Evolutionary conservation across 2,329 filamentous ascomycete genomes (phyloP).

Genomic region (Fusarium humuli): DNA sequence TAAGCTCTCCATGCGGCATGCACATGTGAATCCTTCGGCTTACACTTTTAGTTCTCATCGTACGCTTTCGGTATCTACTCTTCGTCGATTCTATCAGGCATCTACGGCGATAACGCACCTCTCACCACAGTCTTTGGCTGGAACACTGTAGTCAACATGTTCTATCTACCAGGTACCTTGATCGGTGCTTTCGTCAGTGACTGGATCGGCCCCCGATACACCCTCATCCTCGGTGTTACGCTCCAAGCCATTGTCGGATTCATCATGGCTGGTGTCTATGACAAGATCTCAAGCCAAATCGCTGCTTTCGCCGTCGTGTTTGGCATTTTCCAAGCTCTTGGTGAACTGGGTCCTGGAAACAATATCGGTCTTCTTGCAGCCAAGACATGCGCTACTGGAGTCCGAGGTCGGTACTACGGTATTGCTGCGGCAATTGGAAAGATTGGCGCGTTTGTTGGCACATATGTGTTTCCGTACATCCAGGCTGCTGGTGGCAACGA

Average conservation of each 20-base stretch:
- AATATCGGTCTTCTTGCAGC: constrained; percentile 90
- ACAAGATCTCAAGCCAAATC: constrained; percentile 68
- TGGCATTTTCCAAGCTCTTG: constrained; percentile 54
- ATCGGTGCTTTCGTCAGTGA: constrained; percentile 82
- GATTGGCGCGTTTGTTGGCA: constrained; percentile 86
- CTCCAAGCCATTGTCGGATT: constrained; percentile 84
- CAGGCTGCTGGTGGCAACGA: constrained; percentile 68
- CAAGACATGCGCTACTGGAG: constrained; percentile 88
- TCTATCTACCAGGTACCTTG: constrained; percentile 87
- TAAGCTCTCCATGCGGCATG: constrained; percentile 54
- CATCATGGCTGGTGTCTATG: constrained; percentile 86
- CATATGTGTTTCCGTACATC: constrained; percentile 83
- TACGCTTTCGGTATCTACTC: constrained; percentile 92
- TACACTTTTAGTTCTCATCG: constrained; percentile 69
- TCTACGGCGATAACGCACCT: constrained; percentile 68
- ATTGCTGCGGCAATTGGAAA: constrained; percentile 80
- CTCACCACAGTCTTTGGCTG: constrained; percentile 86
- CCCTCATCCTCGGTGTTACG: constrained; percentile 76
- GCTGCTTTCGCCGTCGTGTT: constrained; percentile 55
- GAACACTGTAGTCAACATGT: constrained; percentile 89
- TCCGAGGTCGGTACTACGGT: constrained; percentile 81
- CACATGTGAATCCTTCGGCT: background rate
- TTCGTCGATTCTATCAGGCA: constrained; percentile 75
- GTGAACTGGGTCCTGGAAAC: constrained; percentile 81
- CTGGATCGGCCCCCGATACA: constrained; percentile 80